phyloP scores from a whole-genome alignment of 208 protist genomes.

The Wallacemonas sp. region DNA sequence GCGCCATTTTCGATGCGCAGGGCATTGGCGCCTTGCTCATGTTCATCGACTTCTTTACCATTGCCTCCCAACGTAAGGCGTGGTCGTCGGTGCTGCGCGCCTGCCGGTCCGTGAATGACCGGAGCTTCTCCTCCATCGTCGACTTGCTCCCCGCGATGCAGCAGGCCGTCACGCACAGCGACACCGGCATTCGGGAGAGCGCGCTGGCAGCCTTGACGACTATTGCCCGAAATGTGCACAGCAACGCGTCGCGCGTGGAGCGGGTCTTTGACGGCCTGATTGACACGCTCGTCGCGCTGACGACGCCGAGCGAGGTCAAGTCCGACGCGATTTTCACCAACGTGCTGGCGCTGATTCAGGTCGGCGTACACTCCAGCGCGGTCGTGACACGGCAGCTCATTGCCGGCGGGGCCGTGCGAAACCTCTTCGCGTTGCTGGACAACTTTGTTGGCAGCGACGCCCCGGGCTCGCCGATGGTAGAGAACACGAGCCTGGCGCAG shows the following conservation, averaged over 20 bases:
- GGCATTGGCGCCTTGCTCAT: slow-evolving; percentile 85
- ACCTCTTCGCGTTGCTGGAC: slow-evolving; percentile 31
- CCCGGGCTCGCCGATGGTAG: neutral
- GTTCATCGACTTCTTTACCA: slow-evolving; percentile 95
- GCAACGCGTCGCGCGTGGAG: slow-evolving; percentile 43
- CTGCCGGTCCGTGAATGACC: slow-evolving; percentile 55
- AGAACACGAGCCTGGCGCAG: neutral
- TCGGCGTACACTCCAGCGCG: slow-evolving; percentile 47
- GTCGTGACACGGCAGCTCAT: slow-evolving; percentile 42
- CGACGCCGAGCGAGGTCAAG: slow-evolving; percentile 35
- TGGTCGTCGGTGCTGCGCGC: slow-evolving; percentile 77
- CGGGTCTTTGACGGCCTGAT: slow-evolving; percentile 57
- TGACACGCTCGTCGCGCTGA: slow-evolving; percentile 34
- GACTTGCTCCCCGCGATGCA: slow-evolving; percentile 76
- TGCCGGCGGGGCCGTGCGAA: slow-evolving; percentile 39
- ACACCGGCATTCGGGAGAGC: slow-evolving; percentile 73
- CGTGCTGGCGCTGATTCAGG: slow-evolving; percentile 42
- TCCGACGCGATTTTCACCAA: slow-evolving; percentile 49
- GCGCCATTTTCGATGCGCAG: slow-evolving; percentile 56
- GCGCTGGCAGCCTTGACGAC: slow-evolving; percentile 55
- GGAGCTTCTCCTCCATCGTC: slow-evolving; percentile 50
- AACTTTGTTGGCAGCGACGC: neutral
- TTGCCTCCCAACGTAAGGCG: slow-evolving; percentile 86
- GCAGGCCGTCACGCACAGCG: slow-evolving; percentile 55
- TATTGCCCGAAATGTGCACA: slow-evolving; percentile 54